Conservation (phyloP, 768 basidiomycete species). For the Cantharellus anzutake region DNA sequence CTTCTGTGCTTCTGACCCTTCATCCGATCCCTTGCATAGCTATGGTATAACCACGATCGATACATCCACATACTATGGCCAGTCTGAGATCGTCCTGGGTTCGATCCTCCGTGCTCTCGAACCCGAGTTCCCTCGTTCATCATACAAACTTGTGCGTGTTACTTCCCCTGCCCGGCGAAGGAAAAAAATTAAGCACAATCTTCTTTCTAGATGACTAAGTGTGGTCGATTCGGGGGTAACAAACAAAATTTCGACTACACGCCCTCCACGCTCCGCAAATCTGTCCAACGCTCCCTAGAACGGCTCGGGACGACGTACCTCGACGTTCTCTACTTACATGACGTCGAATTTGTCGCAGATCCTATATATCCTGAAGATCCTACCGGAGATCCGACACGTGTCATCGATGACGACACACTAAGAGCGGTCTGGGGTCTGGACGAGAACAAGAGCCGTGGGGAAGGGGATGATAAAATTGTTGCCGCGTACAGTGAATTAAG, state of each 20-base stretch:
- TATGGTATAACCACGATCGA: slow-evolving; percentile 73
- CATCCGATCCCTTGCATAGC: slow-evolving; percentile 19
- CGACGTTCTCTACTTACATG: slow-evolving; percentile 68
- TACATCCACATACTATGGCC: slow-evolving; percentile 64
- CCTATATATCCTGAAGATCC: slow-evolving; percentile 24
- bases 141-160: slow-evolving; percentile 46
- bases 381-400: slow-evolving; percentile 36
- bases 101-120: slow-evolving; percentile 35
- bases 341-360: slow-evolving; percentile 59
- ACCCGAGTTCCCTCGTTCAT: slow-evolving; percentile 54
- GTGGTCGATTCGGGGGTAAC: slow-evolving; percentile 48
- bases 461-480: slow-evolving; percentile 55
- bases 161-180: background rate
- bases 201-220: slow-evolving; percentile 54
- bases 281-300: slow-evolving; percentile 43
- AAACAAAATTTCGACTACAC: slow-evolving; percentile 51
- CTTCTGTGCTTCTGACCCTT: background rate
- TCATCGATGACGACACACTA: slow-evolving; percentile 28
- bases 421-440: slow-evolving; percentile 48
- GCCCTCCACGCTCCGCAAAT: slow-evolving; percentile 41
- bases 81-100: slow-evolving; percentile 61
- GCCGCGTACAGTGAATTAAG: slow-evolving; percentile 46
- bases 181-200: background rate
- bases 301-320: slow-evolving; percentile 61
- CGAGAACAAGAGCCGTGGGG: slow-evolving; percentile 37